Percentiles rank a stretch among this genome's conserved stretches.
phyloP scores from a whole-genome alignment of 2,329 filamentous ascomycete species.

The Alternaria sp. region DNA sequence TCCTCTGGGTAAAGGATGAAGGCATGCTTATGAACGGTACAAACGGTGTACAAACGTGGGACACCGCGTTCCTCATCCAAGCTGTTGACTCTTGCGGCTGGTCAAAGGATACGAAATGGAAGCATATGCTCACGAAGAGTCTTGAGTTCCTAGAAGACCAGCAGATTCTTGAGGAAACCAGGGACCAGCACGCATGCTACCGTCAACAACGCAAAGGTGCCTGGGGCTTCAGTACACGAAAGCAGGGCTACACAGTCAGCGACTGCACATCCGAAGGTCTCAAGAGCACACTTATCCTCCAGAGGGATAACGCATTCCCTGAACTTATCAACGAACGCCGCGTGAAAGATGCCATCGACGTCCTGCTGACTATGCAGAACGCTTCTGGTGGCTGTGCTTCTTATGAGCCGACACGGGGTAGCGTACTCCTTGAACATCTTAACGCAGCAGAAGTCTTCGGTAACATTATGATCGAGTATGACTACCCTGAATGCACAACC shows the following conservation, averaged over 20 bases:
- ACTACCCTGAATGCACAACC: conserved; percentile 97
- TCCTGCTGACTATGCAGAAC: conserved; percentile 91
- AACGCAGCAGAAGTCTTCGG: conserved; percentile 98
- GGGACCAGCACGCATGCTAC: conserved; percentile 80
- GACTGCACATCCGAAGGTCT: conserved; percentile 93
- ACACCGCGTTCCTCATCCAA: conserved; percentile 89
- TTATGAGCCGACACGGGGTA: conserved; percentile 84
- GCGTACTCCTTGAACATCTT: conserved; percentile 78
- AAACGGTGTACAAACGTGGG: conserved; percentile 98
- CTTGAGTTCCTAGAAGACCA: conserved; percentile 87
- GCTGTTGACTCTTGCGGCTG: conserved; percentile 80
- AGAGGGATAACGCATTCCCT: conserved; percentile 75
- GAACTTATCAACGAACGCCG: conserved; percentile 75
- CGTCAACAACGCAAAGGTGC: conserved; percentile 90
- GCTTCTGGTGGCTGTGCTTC: conserved; percentile 83
- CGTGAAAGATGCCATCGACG: conserved; percentile 87
- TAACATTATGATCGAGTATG: conserved; percentile 97
- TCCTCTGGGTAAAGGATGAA: conserved; percentile 88
- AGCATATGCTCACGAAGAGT: conserved; percentile 81
- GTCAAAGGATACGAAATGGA: conserved; percentile 77
- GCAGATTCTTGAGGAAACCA: conserved; percentile 84
- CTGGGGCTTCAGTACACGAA: conserved; percentile 93
- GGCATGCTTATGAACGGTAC: conserved; percentile 96
- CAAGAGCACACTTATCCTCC: conserved; percentile 84
- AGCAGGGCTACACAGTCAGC: conserved; percentile 93